phyloP scores from a whole-genome alignment of 73 alveolate genomes.

The Paramecium caudatum region DNA sequence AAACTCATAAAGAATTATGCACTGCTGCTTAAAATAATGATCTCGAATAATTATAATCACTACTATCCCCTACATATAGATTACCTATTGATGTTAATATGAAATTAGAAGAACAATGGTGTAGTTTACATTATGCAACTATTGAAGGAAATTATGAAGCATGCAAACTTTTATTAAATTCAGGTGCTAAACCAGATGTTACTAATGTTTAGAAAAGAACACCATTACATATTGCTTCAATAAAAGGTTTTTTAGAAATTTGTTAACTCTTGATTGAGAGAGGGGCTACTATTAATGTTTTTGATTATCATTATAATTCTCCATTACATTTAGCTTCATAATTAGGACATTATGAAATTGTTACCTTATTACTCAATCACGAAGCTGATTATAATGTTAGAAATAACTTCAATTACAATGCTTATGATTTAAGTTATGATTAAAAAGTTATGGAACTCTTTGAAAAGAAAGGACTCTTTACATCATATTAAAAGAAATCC shows the following conservation, averaged over 20 bases:
- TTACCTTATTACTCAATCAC: conserved; percentile 59
- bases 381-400: conserved; percentile 5
- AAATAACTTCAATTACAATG: neutral
- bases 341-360: conserved; percentile 30
- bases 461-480: neutral
- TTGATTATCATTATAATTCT: conserved; percentile 78
- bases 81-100: conserved; percentile 47
- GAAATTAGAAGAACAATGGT: conserved; percentile 59
- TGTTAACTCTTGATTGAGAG: conserved; percentile 57
- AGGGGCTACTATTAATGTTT: conserved; percentile 73
- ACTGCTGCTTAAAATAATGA: conserved; percentile 32
- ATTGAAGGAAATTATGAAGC: conserved; percentile 14
- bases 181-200: neutral
- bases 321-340: conserved; percentile 72
- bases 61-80: neutral
- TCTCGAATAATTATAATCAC: neutral
- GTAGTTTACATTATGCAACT: conserved; percentile 4
- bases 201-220: conserved; percentile 62
- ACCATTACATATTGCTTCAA: conserved; percentile 81
- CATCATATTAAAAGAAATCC: neutral
- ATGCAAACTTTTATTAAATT: neutral
- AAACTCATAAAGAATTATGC: conserved; percentile 34
- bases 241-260: conserved; percentile 69
- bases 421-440: conserved; percentile 2
- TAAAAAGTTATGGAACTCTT: neutral